Base-by-base conservation (phyloP, 75 land plant species). In the Cupressus sempervirens region DNA sequence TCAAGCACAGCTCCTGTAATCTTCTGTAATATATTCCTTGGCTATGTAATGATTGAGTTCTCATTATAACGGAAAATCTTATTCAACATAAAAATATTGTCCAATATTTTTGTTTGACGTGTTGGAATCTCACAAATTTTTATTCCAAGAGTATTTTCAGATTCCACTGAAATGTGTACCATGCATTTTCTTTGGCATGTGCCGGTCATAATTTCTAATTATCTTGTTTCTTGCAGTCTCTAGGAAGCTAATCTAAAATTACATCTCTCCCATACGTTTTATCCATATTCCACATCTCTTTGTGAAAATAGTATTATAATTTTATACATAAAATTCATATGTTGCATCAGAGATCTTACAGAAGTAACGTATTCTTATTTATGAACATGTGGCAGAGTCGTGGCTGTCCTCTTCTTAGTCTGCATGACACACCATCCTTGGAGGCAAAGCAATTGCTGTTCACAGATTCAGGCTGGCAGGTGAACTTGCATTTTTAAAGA, bases 401-500 rank as follows among this genome's bases (percentile, higher is more conserved):
- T 43, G 99, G 99, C 3, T 97, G 96, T 89, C 93, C 94, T 77
- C 91, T 97, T 13, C 87, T 97, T 67, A 89, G 99, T 45, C 87
- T 97, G 82, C 81, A 93, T 89, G 95, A 92, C 82, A 97, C 99
- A 85, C 98, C 99, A 82, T 92, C 99, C 40, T 85, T 97, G 79
- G 88, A 88, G 74, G 93, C 96, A 38, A 97, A 96, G 86, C 89
- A 91, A 87, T 92, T 84, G 56, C 93, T 98, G 18, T 97, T 97
- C 87, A 88, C 90, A 62, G 97, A 97, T 85, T 89, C 84, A 7
- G 99, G 99, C 29, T 97, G 99, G 99, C 91, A 97, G 97, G 99
- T 96, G 82, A 45, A 74, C 58, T 15, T 15, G 7, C 32, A 81
- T 12, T 84, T 82, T 58, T 83, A 83, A 70, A 72, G 38, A 18